Evolutionary conservation across 306 rosid species (phyloP), one percentile per base, ranked within the genome.

Genomic region (Neltuma alba): DNA sequence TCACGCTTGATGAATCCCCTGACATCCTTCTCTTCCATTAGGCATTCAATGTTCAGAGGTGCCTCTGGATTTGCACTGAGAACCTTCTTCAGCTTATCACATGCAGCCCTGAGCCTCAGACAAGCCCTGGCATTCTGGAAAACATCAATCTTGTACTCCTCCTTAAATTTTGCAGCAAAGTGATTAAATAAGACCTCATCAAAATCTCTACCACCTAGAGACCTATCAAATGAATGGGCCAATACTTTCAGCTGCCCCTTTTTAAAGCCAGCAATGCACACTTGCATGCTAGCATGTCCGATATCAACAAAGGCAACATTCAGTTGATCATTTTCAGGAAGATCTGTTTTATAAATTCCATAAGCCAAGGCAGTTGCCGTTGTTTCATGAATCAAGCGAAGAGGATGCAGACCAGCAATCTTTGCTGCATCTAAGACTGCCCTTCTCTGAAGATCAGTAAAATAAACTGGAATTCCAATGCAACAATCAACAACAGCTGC

Each of bases 251-350:
- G 75, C 88, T 93, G 99, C 15, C 99, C 99, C 85, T 91, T 93
- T 76, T 86, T 93, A 58, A 84, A 93, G 23, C 98, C 99, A 72
- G 94, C 99, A 84, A 95, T 89, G 74, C 98, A 95, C 2, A 95
- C 99, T 85, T 95, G 99, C 97, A 91, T 91, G 88, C 96, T 93
- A 44, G 92, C 96, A 81, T 95, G 98, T 3, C 99, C 99, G 77
- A 95, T 74, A 60, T 95, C 99, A 38, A 95, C 94, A 76, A 95
- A 95, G 6, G 94, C 99, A 82, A 93, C 97, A 76, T 95, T 93
- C 84, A 93, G 77, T 60, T 79, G 97, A 64, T 91, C 99, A 61
- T 70, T 89, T 66, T 91, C 97, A 7, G 99, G 94, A 69, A 95
- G 89, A 85, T 95, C 99, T 0, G 98, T 95, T 83, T 95, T 95